Percentiles rank a stretch among this genome's conserved stretches.
Evolutionary conservation across 2,329 filamentous ascomycete genomes (phyloP).

Genomic region (Hirsutella rhossiliensis): DNA sequence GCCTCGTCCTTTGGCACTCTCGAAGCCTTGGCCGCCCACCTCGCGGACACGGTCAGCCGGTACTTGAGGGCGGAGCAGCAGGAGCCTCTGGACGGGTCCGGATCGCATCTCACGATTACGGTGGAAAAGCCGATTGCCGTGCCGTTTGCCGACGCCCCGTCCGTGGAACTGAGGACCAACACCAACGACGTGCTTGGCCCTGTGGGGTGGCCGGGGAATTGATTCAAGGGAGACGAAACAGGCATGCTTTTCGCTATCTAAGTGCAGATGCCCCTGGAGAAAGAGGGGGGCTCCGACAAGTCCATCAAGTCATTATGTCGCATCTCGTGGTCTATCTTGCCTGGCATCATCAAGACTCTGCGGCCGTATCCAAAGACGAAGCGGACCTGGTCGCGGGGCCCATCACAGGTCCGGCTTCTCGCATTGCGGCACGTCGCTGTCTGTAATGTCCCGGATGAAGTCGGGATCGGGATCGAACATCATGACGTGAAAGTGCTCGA

Average conservation of each 20-base stretch:
- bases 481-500: conserved; percentile 96
- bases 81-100: conserved; percentile 8
- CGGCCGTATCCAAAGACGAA: no score
- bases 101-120: conserved; percentile 44
- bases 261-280: no score
- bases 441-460: conserved; percentile 60
- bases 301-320: no score
- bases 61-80: conserved; percentile 21
- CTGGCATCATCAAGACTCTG: no score
- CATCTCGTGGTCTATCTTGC: no score
- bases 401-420: conserved; percentile 20
- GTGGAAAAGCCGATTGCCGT: conserved; percentile 66
- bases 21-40: conserved; percentile 43
- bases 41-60: conserved; percentile 31
- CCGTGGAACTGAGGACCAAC: conserved; percentile 39
- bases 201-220: no score
- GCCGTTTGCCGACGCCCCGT: conserved; percentile 57
- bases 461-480: conserved; percentile 60
- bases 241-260: neutral
- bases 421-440: conserved; percentile 58
- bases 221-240: neutral
- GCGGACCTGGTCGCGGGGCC: no score
- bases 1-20: conserved; percentile 49
- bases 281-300: no score
- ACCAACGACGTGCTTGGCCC: conserved; percentile 11